Base-by-base conservation (phyloP, 129 eudicot species). In the Escallonia rubra region DNA sequence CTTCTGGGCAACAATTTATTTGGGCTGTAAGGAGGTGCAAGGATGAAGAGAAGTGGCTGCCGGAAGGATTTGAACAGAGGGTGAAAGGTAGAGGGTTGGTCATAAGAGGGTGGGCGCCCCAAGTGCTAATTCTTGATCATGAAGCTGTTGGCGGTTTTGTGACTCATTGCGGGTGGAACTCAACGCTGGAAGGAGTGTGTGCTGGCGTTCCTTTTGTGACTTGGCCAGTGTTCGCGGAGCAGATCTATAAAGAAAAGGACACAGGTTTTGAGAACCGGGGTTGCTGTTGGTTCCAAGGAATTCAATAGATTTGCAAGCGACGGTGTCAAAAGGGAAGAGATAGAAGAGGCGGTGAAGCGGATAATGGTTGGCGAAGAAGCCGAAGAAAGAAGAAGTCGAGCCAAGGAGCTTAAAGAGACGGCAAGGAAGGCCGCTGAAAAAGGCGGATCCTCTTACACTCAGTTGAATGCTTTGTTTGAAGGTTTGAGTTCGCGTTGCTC, bases 131-230 rank as follows among this genome's bases (percentile, higher is more conserved):
- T 6, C 81, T 77, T n/a, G 57, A 61, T 41, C 81, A 77, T 44
- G 43, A 23, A 47, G 61, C 77, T 1, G 54, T 71, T 10, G 81
- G 81, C 3, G 77, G 68, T 9, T 71, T 77, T 38, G 44, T 77
- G 15, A 66, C 81, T 8, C 81, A 77, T 59, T 77, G 81, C 59
- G 76, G 81, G 40, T 77, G 81, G 81, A 77, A 77, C 52, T 76
- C 76, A 47, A 8, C 58, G 39, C 59, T 77, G 4, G 81, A 77
- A 65, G 74, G 82, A 14, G 64, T 78, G 47, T 16, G 48, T 12
- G 53, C 65, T 4, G 78, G 82, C 0, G 73, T 78, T 59, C 78
- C 82, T 7, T 59, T 78, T 70, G 64, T 68, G 10, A 67, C 82
- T 6, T 78, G 82, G 82, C 82, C 78, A 7, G 14, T 72, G 16